phyloP scores from a whole-genome alignment of 805 yeast genomes.

The Brettanomyces naardenensis region DNA sequence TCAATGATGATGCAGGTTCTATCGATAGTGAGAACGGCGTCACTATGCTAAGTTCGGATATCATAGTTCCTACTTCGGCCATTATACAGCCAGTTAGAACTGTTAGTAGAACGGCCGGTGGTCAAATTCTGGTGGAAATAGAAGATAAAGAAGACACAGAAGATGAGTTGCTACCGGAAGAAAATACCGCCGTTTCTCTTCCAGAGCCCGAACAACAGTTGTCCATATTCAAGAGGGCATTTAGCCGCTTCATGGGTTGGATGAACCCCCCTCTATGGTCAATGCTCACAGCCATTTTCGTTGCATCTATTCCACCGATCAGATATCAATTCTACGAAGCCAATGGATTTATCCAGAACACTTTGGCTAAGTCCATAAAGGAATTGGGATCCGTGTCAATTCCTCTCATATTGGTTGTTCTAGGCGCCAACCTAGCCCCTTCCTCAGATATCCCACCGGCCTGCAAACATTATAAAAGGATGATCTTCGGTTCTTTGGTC shows the following conservation, averaged over 20 bases:
- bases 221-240: neutral
- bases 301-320: constrained; percentile 57
- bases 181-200: neutral
- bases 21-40: neutral
- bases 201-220: neutral
- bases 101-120: neutral
- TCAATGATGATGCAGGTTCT: neutral
- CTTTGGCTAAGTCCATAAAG: constrained; percentile 52
- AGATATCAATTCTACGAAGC: constrained; percentile 51
- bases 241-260: constrained; percentile 12
- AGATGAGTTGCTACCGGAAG: neutral
- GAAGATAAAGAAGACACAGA: constrained; percentile 3
- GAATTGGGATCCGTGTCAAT: constrained; percentile 71
- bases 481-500: constrained; percentile 60
- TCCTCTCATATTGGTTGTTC: constrained; percentile 65
- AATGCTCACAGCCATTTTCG: constrained; percentile 59
- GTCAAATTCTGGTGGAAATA: constrained; percentile 1
- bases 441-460: constrained; percentile 60
- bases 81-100: neutral
- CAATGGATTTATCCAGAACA: constrained; percentile 56
- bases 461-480: constrained; percentile 50
- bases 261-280: constrained; percentile 86
- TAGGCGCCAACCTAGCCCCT: constrained; percentile 75
- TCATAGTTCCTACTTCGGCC: neutral
- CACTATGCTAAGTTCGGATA: constrained; percentile 1